Percentiles rank a stretch among this genome's conserved stretches.
Conservation (phyloP, 2,329 filamentous ascomycete species). For the Monilinia polystroma region DNA sequence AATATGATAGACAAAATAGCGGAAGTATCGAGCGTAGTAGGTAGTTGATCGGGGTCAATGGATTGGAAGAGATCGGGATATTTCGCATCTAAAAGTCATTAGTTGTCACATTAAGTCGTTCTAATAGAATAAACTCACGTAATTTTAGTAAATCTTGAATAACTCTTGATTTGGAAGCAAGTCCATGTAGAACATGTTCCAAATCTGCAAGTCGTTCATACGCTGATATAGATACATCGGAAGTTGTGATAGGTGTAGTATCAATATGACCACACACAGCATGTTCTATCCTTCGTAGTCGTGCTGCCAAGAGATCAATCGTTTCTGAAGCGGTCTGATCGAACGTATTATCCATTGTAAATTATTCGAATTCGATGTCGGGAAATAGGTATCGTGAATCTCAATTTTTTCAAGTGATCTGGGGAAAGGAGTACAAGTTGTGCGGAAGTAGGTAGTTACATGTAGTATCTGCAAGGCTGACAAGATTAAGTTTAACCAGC, state of each 20-base stretch:
- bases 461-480: constrained; percentile 15
- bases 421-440: constrained; percentile 10
- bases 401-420: constrained; percentile 2
- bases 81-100: constrained; percentile 35
- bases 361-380: background rate
- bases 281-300: constrained; percentile 39
- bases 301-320: constrained; percentile 39
- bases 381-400: background rate
- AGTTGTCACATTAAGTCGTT: constrained; percentile 16
- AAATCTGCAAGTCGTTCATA: constrained; percentile 28
- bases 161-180: constrained; percentile 37
- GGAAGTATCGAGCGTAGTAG: constrained; percentile 35
- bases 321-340: constrained; percentile 39
- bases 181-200: constrained; percentile 34
- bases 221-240: constrained; percentile 26
- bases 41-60: constrained; percentile 31
- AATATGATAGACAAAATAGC: constrained; percentile 38
- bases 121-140: constrained; percentile 30
- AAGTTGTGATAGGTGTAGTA: constrained; percentile 15
- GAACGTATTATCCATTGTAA: constrained; percentile 36
- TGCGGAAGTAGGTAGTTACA: too few species aligned
- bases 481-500: background rate
- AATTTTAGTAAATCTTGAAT: constrained; percentile 40
- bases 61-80: constrained; percentile 40
- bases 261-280: constrained; percentile 33